Conservation (phyloP, 441 rosid species). For the Pelargonium myrrhifolium region DNA sequence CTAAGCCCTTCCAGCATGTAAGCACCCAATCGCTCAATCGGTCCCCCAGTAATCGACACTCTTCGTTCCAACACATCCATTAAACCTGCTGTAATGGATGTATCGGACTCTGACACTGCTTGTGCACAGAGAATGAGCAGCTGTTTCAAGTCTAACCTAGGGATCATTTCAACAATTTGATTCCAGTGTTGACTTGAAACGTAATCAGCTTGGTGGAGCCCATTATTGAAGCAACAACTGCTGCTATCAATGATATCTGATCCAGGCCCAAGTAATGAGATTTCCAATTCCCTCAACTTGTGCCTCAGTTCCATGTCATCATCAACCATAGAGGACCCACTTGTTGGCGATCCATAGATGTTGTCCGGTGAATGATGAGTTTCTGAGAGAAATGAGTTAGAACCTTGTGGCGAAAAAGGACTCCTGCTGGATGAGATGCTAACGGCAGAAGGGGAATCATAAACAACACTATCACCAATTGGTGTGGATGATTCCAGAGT, state of each 20-base stretch:
- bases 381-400: slow-evolving; percentile 46
- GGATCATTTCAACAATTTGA: slow-evolving; percentile 32
- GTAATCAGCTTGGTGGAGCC: slow-evolving; percentile 24
- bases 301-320: slow-evolving; percentile 34
- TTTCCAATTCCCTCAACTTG: slow-evolving; percentile 50
- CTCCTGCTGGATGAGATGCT: slow-evolving; percentile 41
- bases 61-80: slow-evolving; percentile 49
- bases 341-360: slow-evolving; percentile 50
- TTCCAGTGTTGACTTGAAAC: slow-evolving; percentile 24
- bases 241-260: slow-evolving; percentile 31
- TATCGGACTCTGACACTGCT: slow-evolving; percentile 34
- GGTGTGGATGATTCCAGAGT: slow-evolving; percentile 56
- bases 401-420: slow-evolving; percentile 54
- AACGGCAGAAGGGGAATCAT: slow-evolving; percentile 42
- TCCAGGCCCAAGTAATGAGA: slow-evolving; percentile 49
- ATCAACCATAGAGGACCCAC: slow-evolving; percentile 43
- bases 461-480: slow-evolving; percentile 23
- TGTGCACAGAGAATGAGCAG: slow-evolving; percentile 45
- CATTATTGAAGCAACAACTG: slow-evolving; percentile 33
- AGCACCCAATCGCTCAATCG: slow-evolving; percentile 52
- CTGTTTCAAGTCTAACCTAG: slow-evolving; percentile 38
- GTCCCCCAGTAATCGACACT: slow-evolving; percentile 59
- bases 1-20: slow-evolving; percentile 64
- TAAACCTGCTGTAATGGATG: slow-evolving; percentile 29
- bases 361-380: slow-evolving; percentile 40